phyloP scores from a whole-genome alignment of 2,329 filamentous ascomycete species.

The Arthrocladium fulminans region DNA sequence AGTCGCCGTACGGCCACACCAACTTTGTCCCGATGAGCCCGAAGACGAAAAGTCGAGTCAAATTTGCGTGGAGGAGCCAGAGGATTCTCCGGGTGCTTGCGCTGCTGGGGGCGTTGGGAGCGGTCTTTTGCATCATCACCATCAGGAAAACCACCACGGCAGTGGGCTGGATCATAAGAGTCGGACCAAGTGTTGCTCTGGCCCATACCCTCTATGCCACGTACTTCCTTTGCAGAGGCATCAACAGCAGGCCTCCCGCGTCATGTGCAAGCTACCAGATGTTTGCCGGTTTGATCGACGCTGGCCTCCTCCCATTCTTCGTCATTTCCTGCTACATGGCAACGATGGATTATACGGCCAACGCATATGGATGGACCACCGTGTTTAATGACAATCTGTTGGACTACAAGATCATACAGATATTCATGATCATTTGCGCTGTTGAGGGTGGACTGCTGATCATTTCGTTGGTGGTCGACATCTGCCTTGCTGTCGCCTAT shows the following conservation, averaged over 20 bases:
- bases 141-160: conserved; percentile 58
- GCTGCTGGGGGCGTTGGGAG: conserved; percentile 59
- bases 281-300: conserved; percentile 68
- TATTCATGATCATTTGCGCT: conserved; percentile 60
- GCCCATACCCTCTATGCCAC: conserved; percentile 67
- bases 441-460: conserved; percentile 59
- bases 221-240: conserved; percentile 66
- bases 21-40: conserved; percentile 59
- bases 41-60: conserved; percentile 62
- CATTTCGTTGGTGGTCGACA: conserved; percentile 58
- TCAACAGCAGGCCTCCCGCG: conserved; percentile 61
- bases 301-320: conserved; percentile 55
- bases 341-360: conserved; percentile 41
- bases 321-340: conserved; percentile 50
- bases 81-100: conserved; percentile 59
- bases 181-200: conserved; percentile 64
- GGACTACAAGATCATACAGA: conserved; percentile 53
- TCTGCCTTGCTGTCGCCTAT: conserved; percentile 72
- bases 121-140: conserved; percentile 68
- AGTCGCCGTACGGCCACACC: conserved; percentile 54
- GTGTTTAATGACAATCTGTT: conserved; percentile 50
- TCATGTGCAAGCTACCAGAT: conserved; percentile 84
- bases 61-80: conserved; percentile 59
- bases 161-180: conserved; percentile 66
- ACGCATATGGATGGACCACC: conserved; percentile 54